A percentile compares a stretch with the other conserved stretches of the same genome.
Evolutionary conservation across 2,329 filamentous ascomycete species (phyloP).

Genomic region (Myriangium duriaei): DNA sequence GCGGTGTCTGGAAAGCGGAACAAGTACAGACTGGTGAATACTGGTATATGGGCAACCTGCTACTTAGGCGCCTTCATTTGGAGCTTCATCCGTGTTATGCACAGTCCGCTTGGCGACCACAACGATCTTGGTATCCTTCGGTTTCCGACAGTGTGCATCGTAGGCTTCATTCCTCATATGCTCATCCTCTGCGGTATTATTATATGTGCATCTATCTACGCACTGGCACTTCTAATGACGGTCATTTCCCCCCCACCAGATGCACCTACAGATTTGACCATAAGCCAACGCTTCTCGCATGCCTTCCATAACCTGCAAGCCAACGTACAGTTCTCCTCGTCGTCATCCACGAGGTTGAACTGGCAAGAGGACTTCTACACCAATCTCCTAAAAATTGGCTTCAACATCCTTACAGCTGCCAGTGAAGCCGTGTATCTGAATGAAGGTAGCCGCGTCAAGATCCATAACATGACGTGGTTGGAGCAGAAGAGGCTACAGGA

Average conservation of each 20-base stretch:
- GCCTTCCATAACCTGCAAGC: slow-evolving; percentile 88
- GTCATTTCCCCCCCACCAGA: slow-evolving; percentile 51
- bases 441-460: slow-evolving; percentile 64
- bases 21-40: slow-evolving; percentile 70
- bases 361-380: slow-evolving; percentile 95
- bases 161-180: slow-evolving; percentile 91
- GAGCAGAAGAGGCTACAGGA: slow-evolving; percentile 77
- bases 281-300: slow-evolving; percentile 49
- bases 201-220: slow-evolving; percentile 65
- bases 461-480: slow-evolving; percentile 74
- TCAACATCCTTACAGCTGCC: slow-evolving; percentile 78
- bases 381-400: slow-evolving; percentile 72
- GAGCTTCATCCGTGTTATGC: slow-evolving; percentile 45
- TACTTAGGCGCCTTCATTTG: slow-evolving; percentile 80
- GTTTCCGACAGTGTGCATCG: slow-evolving; percentile 88
- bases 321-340: slow-evolving; percentile 64
- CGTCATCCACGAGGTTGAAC: slow-evolving; percentile 56
- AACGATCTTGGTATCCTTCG: slow-evolving; percentile 61
- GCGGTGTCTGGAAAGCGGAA: slow-evolving; percentile 71
- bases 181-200: slow-evolving; percentile 69
- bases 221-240: slow-evolving; percentile 61
- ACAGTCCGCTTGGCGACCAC: slow-evolving; percentile 35
- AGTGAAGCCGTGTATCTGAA: slow-evolving; percentile 94
- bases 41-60: slow-evolving; percentile 76
- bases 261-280: slow-evolving; percentile 30